Conservation (phyloP, 225 moss, liverwort and hornwort species). For the Lunularia cruciata region DNA sequence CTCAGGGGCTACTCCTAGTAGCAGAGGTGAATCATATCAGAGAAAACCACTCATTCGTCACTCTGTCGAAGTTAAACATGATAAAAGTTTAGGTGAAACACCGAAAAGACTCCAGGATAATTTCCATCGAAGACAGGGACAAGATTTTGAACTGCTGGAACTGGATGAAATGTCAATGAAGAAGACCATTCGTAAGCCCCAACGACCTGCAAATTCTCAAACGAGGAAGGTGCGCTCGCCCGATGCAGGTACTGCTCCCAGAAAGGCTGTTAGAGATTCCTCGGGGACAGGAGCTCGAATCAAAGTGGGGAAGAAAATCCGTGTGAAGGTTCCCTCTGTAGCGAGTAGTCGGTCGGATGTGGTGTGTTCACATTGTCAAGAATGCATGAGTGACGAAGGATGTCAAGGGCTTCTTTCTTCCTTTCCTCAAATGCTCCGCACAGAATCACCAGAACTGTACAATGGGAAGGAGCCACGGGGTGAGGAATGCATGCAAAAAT, state of each 20-base stretch:
- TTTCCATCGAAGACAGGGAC: neutral
- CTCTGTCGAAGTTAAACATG: neutral
- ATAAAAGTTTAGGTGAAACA: constrained; percentile 8
- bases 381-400: constrained; percentile 34
- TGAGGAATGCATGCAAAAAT: constrained; percentile 17
- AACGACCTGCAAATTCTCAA: neutral
- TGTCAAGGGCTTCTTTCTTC: constrained; percentile 13
- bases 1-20: neutral
- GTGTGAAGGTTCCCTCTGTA: constrained; percentile 34
- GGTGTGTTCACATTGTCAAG: constrained; percentile 40
- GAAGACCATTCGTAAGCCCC: constrained; percentile 8
- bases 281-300: constrained; percentile 19
- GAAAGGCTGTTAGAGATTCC: constrained; percentile 29
- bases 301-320: constrained; percentile 26
- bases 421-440: constrained; percentile 19
- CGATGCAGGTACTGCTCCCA: constrained; percentile 7
- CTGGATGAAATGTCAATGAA: constrained; percentile 11
- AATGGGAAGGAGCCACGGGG: neutral
- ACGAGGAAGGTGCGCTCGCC: constrained; percentile 10
- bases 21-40: constrained; percentile 1
- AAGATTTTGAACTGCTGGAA: constrained; percentile 20
- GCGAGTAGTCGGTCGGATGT: constrained; percentile 43
- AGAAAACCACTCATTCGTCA: neutral
- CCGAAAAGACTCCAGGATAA: neutral
- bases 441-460: constrained; percentile 19